phyloP scores from a whole-genome alignment of 2,329 filamentous ascomycete genomes.

The Colletotrichum euphorbiae region DNA sequence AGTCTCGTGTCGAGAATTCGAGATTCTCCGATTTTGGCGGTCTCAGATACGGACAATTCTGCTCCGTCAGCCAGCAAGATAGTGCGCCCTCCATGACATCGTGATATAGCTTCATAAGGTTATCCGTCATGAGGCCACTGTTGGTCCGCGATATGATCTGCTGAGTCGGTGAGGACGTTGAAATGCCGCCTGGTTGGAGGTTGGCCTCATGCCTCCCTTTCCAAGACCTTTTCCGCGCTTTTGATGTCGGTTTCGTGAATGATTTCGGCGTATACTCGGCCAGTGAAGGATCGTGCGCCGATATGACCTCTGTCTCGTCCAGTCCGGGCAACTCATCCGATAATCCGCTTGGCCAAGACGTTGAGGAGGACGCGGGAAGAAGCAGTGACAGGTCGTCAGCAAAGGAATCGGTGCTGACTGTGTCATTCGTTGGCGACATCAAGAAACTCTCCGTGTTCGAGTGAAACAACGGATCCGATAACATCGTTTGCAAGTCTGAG shows the following conservation, averaged over 20 bases:
- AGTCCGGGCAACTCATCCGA: background rate
- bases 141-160: slow-evolving; percentile 47
- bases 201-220: background rate
- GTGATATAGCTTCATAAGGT: slow-evolving; percentile 62
- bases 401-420: background rate
- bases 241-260: too few relatives aligned
- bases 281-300: background rate
- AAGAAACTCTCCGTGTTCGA: background rate
- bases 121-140: slow-evolving; percentile 54
- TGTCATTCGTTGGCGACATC: background rate
- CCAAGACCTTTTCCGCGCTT: slow-evolving; percentile 9
- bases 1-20: slow-evolving; percentile 39
- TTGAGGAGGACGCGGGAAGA: slow-evolving; percentile 6
- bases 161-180: slow-evolving; percentile 39
- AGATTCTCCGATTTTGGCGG: background rate
- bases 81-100: slow-evolving; percentile 65
- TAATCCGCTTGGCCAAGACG: background rate
- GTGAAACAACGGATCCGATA: background rate
- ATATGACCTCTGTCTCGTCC: background rate
- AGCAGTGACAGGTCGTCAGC: background rate
- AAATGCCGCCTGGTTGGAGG: background rate
- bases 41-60: slow-evolving; percentile 60
- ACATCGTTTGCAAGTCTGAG: background rate
- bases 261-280: background rate
- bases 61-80: slow-evolving; percentile 65